These are phyloP conservation scores for Aspergillus aculeatus DNA, from an alignment of 2,329 filamentous ascomycete genomes.

Conservation along the genomic window DNA sequence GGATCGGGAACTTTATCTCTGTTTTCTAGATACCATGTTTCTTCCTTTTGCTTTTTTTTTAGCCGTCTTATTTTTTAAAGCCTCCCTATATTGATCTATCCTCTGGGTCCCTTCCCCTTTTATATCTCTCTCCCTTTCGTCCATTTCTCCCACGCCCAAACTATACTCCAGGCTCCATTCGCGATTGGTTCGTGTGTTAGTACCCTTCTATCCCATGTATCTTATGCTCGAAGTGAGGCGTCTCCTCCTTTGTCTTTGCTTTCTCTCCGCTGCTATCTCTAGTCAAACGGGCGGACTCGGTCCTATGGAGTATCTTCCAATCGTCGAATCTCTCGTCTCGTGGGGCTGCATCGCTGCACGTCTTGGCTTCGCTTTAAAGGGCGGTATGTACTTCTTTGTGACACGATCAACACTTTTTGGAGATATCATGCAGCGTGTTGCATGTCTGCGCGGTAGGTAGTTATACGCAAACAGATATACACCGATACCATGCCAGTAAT, in stretches of 20 bases:
- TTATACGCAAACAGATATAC: too few species aligned
- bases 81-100: not conserved
- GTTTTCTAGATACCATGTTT: constrained; percentile 66
- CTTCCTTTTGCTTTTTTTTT: constrained; percentile 17
- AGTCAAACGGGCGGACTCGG: not conserved
- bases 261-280: not conserved
- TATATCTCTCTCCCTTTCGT: not conserved
- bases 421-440: too few species aligned
- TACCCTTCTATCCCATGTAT: not conserved
- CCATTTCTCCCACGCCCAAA: not conserved
- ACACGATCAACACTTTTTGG: too few species aligned
- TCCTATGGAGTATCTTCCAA: not conserved
- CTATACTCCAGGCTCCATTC: not conserved
- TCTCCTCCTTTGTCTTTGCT: not conserved
- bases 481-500: too few species aligned
- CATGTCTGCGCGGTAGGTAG: too few species aligned
- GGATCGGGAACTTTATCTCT: constrained; percentile 98
- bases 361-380: too few species aligned
- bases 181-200: not conserved
- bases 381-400: too few species aligned
- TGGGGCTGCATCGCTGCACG: not conserved
- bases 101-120: not conserved
- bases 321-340: not conserved
- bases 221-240: not conserved
- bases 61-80: constrained; percentile 14